These are phyloP conservation scores for Pyrenochaeta sp. DNA, from an alignment of 2,329 filamentous ascomycete species.

Conservation along the genomic window DNA sequence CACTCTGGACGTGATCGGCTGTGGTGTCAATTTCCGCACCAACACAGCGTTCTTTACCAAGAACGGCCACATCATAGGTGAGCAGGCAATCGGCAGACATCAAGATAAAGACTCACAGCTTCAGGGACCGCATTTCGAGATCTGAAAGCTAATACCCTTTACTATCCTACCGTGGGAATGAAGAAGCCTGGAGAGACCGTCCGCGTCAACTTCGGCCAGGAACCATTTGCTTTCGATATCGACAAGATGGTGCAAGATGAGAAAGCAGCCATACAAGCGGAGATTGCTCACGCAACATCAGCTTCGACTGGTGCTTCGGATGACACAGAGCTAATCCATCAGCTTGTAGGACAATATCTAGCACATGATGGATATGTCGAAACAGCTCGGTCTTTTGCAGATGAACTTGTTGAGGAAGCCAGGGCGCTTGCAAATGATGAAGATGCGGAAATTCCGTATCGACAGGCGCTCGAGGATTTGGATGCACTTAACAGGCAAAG, in stretches of 20 bases:
- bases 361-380: conserved; percentile 96
- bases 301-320: conserved; percentile 53
- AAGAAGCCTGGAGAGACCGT: conserved; percentile 68
- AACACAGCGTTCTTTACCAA: conserved; percentile 70
- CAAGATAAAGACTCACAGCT: conserved; percentile 15
- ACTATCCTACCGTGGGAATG: conserved; percentile 69
- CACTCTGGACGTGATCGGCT: conserved; percentile 67
- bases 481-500: conserved; percentile 88
- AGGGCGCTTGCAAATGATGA: conserved; percentile 68
- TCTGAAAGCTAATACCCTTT: conserved; percentile 69
- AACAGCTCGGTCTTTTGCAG: conserved; percentile 85
- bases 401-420: conserved; percentile 79
- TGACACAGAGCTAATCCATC: conserved; percentile 82
- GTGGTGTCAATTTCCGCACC: conserved; percentile 70
- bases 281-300: conserved; percentile 35
- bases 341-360: conserved; percentile 85
- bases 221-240: conserved; percentile 89
- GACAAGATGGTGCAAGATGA: conserved; percentile 72
- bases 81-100: conserved; percentile 10
- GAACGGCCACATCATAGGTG: conserved; percentile 67
- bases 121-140: conserved; percentile 75
- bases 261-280: conserved; percentile 43
- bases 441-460: conserved; percentile 58
- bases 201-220: conserved; percentile 69
- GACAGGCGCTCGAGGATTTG: conserved; percentile 79